phyloP scores from a whole-genome alignment of 495 filamentous ascomycete genomes.

The Trichocladium uniseriatum region DNA sequence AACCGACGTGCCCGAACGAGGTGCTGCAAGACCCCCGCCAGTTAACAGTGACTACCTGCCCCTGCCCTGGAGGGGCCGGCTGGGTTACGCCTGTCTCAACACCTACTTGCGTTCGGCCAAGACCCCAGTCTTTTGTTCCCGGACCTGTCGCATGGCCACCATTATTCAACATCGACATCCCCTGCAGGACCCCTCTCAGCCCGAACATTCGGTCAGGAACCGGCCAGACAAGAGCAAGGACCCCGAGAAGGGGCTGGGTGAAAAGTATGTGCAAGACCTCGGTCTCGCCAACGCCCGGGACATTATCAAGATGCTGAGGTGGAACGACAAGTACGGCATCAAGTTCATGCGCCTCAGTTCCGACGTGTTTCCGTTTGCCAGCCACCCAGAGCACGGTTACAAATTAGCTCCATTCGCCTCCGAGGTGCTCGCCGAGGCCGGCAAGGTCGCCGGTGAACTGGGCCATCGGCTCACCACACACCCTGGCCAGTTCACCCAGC shows the following conservation, averaged over 20 bases:
- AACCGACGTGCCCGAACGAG: constrained; percentile 36
- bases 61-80: constrained; percentile 82
- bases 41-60: constrained; percentile 83
- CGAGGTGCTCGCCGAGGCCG: constrained; percentile 65
- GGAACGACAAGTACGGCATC: constrained; percentile 91
- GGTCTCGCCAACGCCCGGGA: constrained; percentile 77
- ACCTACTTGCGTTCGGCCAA: constrained; percentile 84
- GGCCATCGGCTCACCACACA: constrained; percentile 86
- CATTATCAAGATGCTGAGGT: constrained; percentile 73
- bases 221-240: constrained; percentile 63
- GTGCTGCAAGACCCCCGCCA: constrained; percentile 53
- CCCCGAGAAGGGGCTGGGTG: constrained; percentile 50
- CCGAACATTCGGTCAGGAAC: constrained; percentile 73
- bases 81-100: constrained; percentile 89
- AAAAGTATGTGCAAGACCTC: constrained; percentile 64
- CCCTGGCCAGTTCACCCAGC: constrained; percentile 87
- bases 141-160: constrained; percentile 84
- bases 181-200: constrained; percentile 60
- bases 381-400: constrained; percentile 79
- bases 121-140: constrained; percentile 80
- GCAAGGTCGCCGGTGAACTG: constrained; percentile 66
- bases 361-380: constrained; percentile 96
- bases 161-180: constrained; percentile 85
- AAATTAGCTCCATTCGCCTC: constrained; percentile 78
- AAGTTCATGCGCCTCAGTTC: constrained; percentile 87